Base-by-base conservation (phyloP, 371 early-diverging fungal genomes). In the Paraphysoderma sedebokerense region DNA sequence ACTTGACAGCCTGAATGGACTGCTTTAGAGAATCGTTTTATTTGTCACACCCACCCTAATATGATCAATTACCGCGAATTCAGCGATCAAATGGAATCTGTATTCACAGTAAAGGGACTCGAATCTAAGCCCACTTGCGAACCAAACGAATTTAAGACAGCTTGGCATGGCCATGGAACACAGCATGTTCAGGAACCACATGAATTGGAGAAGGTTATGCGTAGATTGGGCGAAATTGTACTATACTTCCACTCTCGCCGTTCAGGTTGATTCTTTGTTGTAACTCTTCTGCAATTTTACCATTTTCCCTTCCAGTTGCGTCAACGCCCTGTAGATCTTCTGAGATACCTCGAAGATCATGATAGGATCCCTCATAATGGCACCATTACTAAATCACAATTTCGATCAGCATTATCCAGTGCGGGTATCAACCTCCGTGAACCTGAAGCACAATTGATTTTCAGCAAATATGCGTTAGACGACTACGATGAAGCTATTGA, bases 61-160 rank as follows among this genome's bases (percentile, higher is more conserved):
- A 44, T 50, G 36, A 65, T 69, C 35, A 40, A 63, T 35, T 69
- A 69, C 49, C 44, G 52, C 27, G 27, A 24, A 8, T 70, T 70
- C 47, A 48, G 59, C 4, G 59, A 66, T 48, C 56, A 46, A 1
- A 51, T 70, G 27, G 71, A 70, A 33, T 50, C 61, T 4, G 71
- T 70, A 24, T 68, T 68, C 47, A 70, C 71, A 1, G 32, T 40
- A 4, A 55, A 63, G 46, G 62, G 56, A 2, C 44, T 70, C 11
- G 65, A 62, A 23, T 52, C 51, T 24, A 40, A 45, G 5, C 71
- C 71, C 5, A 51, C 53, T n/a, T 38, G 20, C 4, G 58, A 60
- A 29, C 65, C 65, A 5, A 47, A 47, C 13, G 38, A 34, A 5
- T 70, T 70, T 46, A 44, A 42, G n/a, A 38, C 52, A 9, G 19